Evolutionary conservation across 2,329 filamentous ascomycete species (phyloP), one percentile per base, ranked within the genome.

Genomic region (Beauveria brongniartii): DNA sequence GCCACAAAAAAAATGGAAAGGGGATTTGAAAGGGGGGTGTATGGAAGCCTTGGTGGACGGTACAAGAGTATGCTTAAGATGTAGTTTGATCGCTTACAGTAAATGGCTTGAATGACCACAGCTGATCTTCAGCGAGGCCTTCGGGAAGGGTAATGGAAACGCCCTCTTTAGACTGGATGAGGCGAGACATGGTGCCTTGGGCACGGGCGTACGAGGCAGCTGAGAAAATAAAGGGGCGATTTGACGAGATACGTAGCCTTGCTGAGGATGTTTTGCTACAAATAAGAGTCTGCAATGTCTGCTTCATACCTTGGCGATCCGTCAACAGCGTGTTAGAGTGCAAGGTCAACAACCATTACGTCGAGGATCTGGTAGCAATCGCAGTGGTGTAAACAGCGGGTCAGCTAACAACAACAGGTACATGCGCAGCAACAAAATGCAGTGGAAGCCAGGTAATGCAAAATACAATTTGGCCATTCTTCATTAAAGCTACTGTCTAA

Each of bases 21-120:
- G n/a, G 8, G 46, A 8, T 12, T 37, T 6, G 3, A 34, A 16
- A 16, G 12, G 44, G 24, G 7, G 7, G 2, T 18, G n/a, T 16
- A 30, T 5, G 9, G 3, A n/a, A 16, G 16, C 9, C 16, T 30
- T 24, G 16, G 18, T 14, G 18, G 9, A 26, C 9, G 41, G 10
- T 20, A 8, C 1, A 46, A 46, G 12, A 26, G 3, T 44, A 2
- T 5, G 3, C n/a, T 12, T 12, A 5, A 37, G 12, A 14, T 16
- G 34, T 37, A 37, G 12, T 37, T 37, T 16, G 34, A 12, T n/a
- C n/a, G 28, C 70, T 65, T 69, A 81, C 81, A 16, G 75, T 79
- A 66, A 84, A 83, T 0, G 82, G 80, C 7, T 72, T 73, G 65
- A 83, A 84, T 6, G 66, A 66, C 12, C 75, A 68, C 1, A 84